Evolutionary conservation across 257 asterid genomes (phyloP), one percentile per base, ranked within the genome.

Genomic region (Solanum arcanum): DNA sequence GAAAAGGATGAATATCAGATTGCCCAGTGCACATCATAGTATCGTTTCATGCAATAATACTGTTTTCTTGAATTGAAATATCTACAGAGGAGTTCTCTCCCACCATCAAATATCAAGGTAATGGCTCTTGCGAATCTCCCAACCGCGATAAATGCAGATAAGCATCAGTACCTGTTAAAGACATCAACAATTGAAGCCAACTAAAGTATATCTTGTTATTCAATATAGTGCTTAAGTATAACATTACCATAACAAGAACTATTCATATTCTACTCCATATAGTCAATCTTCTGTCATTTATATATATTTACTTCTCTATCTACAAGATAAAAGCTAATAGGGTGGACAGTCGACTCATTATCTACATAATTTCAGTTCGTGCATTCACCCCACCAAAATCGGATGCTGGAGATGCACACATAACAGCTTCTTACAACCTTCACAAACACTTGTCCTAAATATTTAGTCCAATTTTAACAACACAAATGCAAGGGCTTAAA

Each of bases 121-220:
- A 69, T 46, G 94, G 93, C 90, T 92, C 93, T 83, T 92, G 94
- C 12, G 94, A 92, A 88, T 92, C 94, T 29, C 94, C 93, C 88
- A 92, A 84, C 86, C 93, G 89, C 29, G 94, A 92, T 86, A 92
- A 84, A 84, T 90, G 93, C 74, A 92, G 93, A 69, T 92, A 92
- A n/a, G 94, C 94, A 87, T 92, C 94, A 25, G 94, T 92, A 41
- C 94, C 94, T 92, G 92, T 25, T 25, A 68, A 77, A 83, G 27
- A 14, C 37, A 46, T 78, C 64, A 78, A 12, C 7, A 25, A 27
- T 18, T 35, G 15, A 18, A 72, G 46, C 33, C 35, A 42, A 77
- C 83, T 4, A 77, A 77, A 44, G 31, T 44, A 7, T 25, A 44
- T 44, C 62, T 42, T 42, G 62, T 77, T 77, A 77, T 77, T 76